phyloP scores from a whole-genome alignment of 2,329 filamentous ascomycete species.

The Pyrenochaeta sp. region DNA sequence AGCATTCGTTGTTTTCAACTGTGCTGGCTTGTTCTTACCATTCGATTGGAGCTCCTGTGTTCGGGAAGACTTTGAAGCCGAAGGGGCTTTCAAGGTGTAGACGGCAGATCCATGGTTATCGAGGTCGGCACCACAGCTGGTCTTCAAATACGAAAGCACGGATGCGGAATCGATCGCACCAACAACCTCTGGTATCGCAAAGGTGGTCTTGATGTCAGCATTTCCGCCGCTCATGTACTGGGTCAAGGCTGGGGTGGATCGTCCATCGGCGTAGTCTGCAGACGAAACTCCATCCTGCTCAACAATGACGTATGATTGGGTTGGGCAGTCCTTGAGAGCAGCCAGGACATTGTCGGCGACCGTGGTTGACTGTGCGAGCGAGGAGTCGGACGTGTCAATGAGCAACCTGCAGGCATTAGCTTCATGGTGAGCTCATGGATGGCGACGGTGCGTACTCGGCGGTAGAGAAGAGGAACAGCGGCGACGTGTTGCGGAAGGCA shows the following conservation, averaged over 20 bases:
- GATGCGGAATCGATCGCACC: constrained; percentile 56
- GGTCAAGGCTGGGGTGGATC: constrained; percentile 62
- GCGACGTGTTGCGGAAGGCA: constrained; percentile 86
- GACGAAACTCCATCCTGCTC: constrained; percentile 77
- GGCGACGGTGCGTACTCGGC: constrained; percentile 67
- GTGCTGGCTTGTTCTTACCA: constrained; percentile 18
- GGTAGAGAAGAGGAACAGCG: constrained; percentile 88
- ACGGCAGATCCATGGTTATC: constrained; percentile 14
- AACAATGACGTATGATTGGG: constrained; percentile 77
- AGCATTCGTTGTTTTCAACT: not conserved
- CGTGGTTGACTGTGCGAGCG: constrained; percentile 53
- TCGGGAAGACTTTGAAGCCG: constrained; percentile 18
- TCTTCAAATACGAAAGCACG: constrained; percentile 53
- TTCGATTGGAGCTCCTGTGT: constrained; percentile 21
- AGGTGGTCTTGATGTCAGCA: constrained; percentile 62
- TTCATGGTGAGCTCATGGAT: constrained; percentile 15
- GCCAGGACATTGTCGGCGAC: constrained; percentile 53
- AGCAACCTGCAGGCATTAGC: constrained; percentile 41
- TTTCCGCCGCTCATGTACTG: constrained; percentile 58
- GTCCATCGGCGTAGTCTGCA: constrained; percentile 67
- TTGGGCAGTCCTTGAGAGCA: constrained; percentile 71
- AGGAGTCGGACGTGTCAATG: constrained; percentile 30
- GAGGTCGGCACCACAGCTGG: constrained; percentile 56
- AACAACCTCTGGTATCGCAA: constrained; percentile 61
- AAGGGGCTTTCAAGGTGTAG: constrained; percentile 22